Base-by-base conservation (phyloP, 176 grass and related monocot species). In the Oryza longistaminata region DNA sequence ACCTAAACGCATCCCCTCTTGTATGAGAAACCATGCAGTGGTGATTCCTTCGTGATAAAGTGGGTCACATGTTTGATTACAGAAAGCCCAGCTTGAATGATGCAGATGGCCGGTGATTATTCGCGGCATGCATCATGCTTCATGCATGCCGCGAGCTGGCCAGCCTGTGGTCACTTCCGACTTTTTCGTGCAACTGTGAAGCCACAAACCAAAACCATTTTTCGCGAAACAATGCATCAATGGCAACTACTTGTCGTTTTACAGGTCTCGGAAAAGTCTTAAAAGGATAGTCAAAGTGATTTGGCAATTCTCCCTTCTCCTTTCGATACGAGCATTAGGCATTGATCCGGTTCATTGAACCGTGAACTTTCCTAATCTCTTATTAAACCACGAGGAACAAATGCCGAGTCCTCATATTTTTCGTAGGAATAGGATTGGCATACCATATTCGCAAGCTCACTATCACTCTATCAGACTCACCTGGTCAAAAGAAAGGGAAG, bases 111-210 rank as follows among this genome's bases (percentile, higher is more conserved):
- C 5, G 40, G 5, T 34, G 33, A 44, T 66, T 19, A 21, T 67
- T 5, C 64, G 29, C n/a, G 16, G 31, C 43, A 68, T 42, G 73
- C 43, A 48, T 29, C 39, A 35, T 35, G 27, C 55, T 65, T 68
- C 26, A 35, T 35, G 27, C 55, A 52, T 68, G 29, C 69, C 69
- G 35, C 69, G 75, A 74, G 35, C 46, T 88, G 81, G 61, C 46
- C 13, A 15, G 46, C 75, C 10, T 45, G 27, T 39, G 82, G 49
- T 70, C 70, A 31, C 77, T 49, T 12, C 3, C 3, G 14, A 45
- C 84, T 62, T 72, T 85, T 86, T 72, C 53, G 66, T 82, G 31
- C 77, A 81, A 5, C 1, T 5, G 64, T 61, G 74, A 71, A 71
- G 42, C 39, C 83, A 4, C 16, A 68, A 27, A 61, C n/a, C n/a